Evolutionary conservation across 208 protist species (phyloP).

Genomic region (Acanthamoeba sp.): DNA sequence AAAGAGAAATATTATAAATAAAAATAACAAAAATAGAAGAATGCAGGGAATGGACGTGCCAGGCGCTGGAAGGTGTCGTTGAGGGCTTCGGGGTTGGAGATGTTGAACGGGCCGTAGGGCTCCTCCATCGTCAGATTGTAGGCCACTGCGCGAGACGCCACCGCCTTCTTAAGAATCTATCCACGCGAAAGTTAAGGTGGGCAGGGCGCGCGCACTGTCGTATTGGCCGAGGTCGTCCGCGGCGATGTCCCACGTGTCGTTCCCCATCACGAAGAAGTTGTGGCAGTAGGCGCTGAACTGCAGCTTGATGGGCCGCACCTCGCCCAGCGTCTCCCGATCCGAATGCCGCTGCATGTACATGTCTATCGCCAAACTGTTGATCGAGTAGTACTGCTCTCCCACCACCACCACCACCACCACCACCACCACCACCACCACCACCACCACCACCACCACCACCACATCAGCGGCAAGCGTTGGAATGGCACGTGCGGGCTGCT

Average conservation of each 20-base stretch:
- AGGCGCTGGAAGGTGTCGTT: slow-evolving; percentile 58
- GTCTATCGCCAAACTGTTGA: slow-evolving; percentile 32
- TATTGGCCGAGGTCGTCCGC: not conserved
- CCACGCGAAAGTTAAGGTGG: too few species aligned
- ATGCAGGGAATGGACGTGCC: not conserved
- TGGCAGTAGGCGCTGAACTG: slow-evolving; percentile 22
- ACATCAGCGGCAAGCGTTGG: not conserved
- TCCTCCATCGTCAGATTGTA: slow-evolving; percentile 56
- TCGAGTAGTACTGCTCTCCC: slow-evolving; percentile 40
- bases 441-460: not conserved
- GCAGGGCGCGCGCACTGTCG: not conserved
- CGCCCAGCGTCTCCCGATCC: slow-evolving; percentile 5
- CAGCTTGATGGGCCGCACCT: slow-evolving; percentile 17
- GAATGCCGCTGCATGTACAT: slow-evolving; percentile 66
- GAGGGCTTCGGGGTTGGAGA: not conserved
- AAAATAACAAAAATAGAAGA: not conserved
- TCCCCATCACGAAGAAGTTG: slow-evolving; percentile 32
- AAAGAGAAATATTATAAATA: not conserved
- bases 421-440: not conserved
- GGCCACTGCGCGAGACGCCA: not conserved
- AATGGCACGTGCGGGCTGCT: not conserved
- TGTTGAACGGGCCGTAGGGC: slow-evolving; percentile 57
- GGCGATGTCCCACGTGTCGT: slow-evolving; percentile 59
- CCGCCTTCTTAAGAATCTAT: not conserved
- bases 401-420: not conserved